phyloP scores from a whole-genome alignment of 352 stramenopile species.

The Phytopythium litorale region DNA sequence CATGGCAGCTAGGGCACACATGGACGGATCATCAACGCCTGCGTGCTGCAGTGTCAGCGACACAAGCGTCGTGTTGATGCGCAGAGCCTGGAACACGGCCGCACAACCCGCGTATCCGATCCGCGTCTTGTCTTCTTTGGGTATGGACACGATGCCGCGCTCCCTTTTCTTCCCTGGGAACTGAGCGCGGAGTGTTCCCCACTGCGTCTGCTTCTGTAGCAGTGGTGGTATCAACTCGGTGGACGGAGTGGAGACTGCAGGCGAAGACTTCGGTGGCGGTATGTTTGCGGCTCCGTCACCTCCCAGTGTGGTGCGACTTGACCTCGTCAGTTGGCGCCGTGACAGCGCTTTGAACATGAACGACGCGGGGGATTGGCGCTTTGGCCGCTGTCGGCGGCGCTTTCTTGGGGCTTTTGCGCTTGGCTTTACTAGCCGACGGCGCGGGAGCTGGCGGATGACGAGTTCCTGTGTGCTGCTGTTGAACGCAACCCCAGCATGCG shows the following conservation, averaged over 20 bases:
- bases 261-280: background rate
- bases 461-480: constrained; percentile 34
- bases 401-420: background rate
- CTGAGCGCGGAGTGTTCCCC: background rate
- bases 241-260: background rate
- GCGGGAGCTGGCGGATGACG: constrained; percentile 20
- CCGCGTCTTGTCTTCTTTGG: constrained; percentile 6
- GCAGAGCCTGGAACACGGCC: constrained; percentile 50
- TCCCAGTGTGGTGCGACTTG: background rate
- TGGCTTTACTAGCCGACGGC: background rate
- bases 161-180: background rate
- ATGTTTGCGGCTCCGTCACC: background rate
- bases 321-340: background rate
- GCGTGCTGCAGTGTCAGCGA: constrained; percentile 47
- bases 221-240: background rate
- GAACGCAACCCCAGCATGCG: constrained; percentile 31
- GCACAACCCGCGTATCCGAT: constrained; percentile 27
- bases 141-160: background rate
- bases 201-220: background rate
- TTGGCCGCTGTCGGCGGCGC: background rate
- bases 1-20: constrained; percentile 55
- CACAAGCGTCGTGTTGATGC: constrained; percentile 40
- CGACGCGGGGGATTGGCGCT: background rate
- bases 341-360: background rate
- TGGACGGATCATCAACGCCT: constrained; percentile 42